phyloP scores from a whole-genome alignment of 1,139 yeast species.

The Kurtzmaniella natalensis region DNA sequence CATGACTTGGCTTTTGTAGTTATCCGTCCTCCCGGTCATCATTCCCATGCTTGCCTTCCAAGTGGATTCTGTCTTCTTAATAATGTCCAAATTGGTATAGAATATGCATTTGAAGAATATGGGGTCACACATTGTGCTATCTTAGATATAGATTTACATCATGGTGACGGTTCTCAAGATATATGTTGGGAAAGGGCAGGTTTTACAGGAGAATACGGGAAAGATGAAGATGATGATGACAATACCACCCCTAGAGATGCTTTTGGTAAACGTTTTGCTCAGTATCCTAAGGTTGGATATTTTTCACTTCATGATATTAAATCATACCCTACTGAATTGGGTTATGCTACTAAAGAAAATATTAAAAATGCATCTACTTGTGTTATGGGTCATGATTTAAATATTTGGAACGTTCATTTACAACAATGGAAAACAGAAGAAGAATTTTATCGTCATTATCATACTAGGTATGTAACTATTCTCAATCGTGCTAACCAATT shows the following conservation, averaged over 20 bases:
- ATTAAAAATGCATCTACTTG: slow-evolving; percentile 79
- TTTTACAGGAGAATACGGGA: slow-evolving; percentile 48
- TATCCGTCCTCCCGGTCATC: slow-evolving; percentile 86
- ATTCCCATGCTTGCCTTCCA: slow-evolving; percentile 79
- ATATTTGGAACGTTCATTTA: slow-evolving; percentile 82
- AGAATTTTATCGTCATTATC: slow-evolving; percentile 65
- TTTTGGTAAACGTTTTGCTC: slow-evolving; percentile 50
- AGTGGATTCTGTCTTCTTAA: slow-evolving; percentile 85
- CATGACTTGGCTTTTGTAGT: slow-evolving; percentile 64
- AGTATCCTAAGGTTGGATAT: slow-evolving; percentile 69
- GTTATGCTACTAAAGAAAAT: slow-evolving; percentile 68
- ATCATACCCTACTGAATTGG: slow-evolving; percentile 81
- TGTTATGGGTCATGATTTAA: slow-evolving; percentile 72
- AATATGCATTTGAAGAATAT: slow-evolving; percentile 64
- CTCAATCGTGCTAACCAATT: slow-evolving; percentile 69
- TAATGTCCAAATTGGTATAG: slow-evolving; percentile 79
- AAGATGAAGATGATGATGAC: slow-evolving; percentile 37
- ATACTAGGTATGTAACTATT: slow-evolving; percentile 56
- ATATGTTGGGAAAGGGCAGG: slow-evolving; percentile 82
- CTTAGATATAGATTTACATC: slow-evolving; percentile 80
- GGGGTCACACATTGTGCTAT: slow-evolving; percentile 79
- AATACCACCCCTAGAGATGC: slow-evolving; percentile 40
- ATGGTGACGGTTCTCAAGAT: slow-evolving; percentile 92
- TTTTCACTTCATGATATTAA: slow-evolving; percentile 83
- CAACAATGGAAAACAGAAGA: slow-evolving; percentile 59